Evolutionary conservation across 768 basidiomycete genomes (phyloP), one percentile per base, ranked within the genome.

Genomic region (Suillus fuscotomentosus): DNA sequence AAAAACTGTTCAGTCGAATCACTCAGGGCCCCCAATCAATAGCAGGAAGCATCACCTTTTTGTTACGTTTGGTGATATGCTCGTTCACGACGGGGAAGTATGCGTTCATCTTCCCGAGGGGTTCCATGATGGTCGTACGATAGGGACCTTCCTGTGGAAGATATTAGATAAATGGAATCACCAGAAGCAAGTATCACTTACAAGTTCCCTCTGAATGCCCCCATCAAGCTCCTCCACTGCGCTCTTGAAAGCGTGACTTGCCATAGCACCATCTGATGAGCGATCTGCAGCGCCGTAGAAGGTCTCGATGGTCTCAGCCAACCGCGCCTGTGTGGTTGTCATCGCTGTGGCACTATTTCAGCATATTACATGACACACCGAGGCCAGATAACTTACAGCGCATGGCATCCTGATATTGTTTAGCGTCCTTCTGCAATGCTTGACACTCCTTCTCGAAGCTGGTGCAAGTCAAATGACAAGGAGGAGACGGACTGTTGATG

Each of bases 371-470:
- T 45, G 36, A 39, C 50, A 54, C n/a, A 45, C 15, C 13, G 17
- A 20, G 8, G 36, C 20, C 2, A 20, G 6, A 15, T 24, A 43
- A 76, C 86, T 70, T 69, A 94, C 95, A 87, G 75, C 92, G 87
- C 90, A 99, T 95, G 11, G 95, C 88, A 78, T 99, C 97, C 71
- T 94, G 86, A 72, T 97, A 99, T 0, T 84, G 86, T 81, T 99
- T 99, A 73, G 91, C 91, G 67, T 98, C 95, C 76, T 97, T 98
- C 79, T 99, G 97, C 54, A 99, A 78, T 9, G 86, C 85, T 73
- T 90, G 89, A 62, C 92, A 91, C 83, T 99, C 97, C 82, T 98
- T 99, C 85, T 99, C 97, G 77, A 91, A 94, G 39, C 97, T 98
- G 70, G 60, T 27, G 22, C 45, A 51, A 10, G 57, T 48, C 31